Evolutionary conservation across 2,329 filamentous ascomycete genomes (phyloP), one percentile per base, ranked within the genome.

Genomic region (Monilinia fructicola): DNA sequence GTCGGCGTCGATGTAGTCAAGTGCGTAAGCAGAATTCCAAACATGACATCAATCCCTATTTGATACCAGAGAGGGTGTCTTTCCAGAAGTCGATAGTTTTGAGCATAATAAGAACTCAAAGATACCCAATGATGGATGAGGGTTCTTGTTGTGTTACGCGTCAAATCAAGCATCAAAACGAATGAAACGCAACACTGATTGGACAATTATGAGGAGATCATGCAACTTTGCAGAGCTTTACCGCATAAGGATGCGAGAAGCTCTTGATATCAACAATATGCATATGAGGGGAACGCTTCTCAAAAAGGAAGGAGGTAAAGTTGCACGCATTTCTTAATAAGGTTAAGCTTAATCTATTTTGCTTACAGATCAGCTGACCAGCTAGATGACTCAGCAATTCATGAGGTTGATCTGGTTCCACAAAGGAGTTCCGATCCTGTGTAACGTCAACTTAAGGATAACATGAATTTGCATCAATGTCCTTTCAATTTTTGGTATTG

Each of bases 1-100:
- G 44, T 26, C 14, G 21, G 50, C 26, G 44, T 26, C 14, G 21
- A 50, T 28, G 58, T 35, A 12, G 3, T 60, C 44, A 48, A 60
- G 44, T 60, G 21, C 21, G 14, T 60, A 60, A 26, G 58, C 28
- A 60, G 38, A n/a, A 60, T 60, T 2, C 4, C 23, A 44, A 23
- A 21, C 12, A 50, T 12, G n/a, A 50, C 3, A 9, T 31, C 11
- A n/a, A 31, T 54, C 21, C 18, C 14, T n/a, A 4, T 26, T 12
- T 50, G 28, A 60, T 38, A 21, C 16, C 21, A 46, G 10, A 44
- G 52, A 53, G 28, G 10, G 7, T 12, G 12, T 21, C 23, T 48
- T 35, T 23, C n/a, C 28, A 26, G 31, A 46, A 23, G n/a, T 60
- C 26, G 42, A 48, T 11, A 46, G 3, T 10, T 35, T 7, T 59